A percentile compares a stretch with the other conserved stretches of the same genome.
phyloP scores from a whole-genome alignment of 805 yeast genomes.

The Yueomyces sinensis region DNA sequence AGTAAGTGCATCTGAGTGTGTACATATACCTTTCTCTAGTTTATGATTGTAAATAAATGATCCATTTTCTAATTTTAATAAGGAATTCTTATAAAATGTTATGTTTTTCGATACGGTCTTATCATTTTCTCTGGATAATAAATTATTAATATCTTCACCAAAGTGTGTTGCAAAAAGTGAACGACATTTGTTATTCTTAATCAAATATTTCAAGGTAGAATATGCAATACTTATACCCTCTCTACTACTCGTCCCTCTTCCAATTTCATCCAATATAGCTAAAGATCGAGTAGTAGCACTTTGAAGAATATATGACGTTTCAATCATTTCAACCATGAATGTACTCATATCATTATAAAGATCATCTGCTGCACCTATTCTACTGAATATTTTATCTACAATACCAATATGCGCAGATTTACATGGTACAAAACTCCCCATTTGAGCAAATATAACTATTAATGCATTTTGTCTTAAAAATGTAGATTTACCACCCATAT shows the following conservation, averaged over 20 bases:
- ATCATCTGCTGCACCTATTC: constrained; percentile 81
- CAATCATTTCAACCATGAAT: constrained; percentile 87
- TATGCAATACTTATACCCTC: constrained; percentile 83
- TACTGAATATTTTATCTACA: constrained; percentile 65
- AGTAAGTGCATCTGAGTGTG: constrained; percentile 60
- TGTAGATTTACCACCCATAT: constrained; percentile 79
- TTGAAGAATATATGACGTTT: constrained; percentile 55
- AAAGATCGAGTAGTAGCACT: constrained; percentile 56
- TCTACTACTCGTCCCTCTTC: constrained; percentile 74
- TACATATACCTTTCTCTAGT: constrained; percentile 54
- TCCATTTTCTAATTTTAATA: constrained; percentile 16
- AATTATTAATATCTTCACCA: constrained; percentile 37
- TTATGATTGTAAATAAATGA: constrained; percentile 34
- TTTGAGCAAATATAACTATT: constrained; percentile 55
- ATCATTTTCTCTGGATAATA: constrained; percentile 25
- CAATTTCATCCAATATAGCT: constrained; percentile 77
- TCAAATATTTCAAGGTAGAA: constrained; percentile 51
- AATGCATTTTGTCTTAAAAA: constrained; percentile 63
- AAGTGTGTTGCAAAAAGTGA: constrained; percentile 87
- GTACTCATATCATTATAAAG: constrained; percentile 70
- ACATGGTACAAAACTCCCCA: constrained; percentile 67
- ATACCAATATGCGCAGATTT: constrained; percentile 48
- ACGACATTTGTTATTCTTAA: constrained; percentile 44
- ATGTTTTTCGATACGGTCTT: constrained; percentile 9
- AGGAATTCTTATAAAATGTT: constrained; percentile 13